Evolutionary conservation across 129 eudicot species (phyloP), one percentile per base, ranked within the genome.

Genomic region (Daucus carota): DNA sequence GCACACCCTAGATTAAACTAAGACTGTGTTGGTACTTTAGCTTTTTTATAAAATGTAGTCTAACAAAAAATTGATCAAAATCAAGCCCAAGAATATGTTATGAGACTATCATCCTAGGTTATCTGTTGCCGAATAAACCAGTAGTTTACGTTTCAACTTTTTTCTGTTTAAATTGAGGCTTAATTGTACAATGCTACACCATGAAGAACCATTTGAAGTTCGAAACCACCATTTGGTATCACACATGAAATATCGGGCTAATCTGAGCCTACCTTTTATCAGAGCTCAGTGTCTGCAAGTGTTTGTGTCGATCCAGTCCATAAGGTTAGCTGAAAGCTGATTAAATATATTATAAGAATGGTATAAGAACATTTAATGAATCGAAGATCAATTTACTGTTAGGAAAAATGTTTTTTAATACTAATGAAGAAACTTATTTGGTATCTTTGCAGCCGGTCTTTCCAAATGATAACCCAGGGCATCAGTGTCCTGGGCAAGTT

Each of bases 401-500:
- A n/a, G n/a, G n/a, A n/a, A n/a, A n/a, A n/a, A n/a, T n/a, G n/a
- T n/a, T 4, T 24, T 32, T 6, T 6, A 31, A 3, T 32, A 32
- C 34, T 17, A 31, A 28, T 38, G 14, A 34, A 18, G 44, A 67
- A 67, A 67, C 26, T 67, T 67, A 17, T 67, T 34, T 67, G 29
- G 46, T 36, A 9, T 77, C 75, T n/a, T 77, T 80, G 83, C 86
- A 90, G 98, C 89, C 80, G 69, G 77, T 72, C 73, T 48, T 24
- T 80, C 52, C 80, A 34, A 70, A 63, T 76, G 85, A 69, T 78
- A 87, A 45, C 1, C 17, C 70, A 48, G 73, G 72, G 29, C 16
- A 31, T 74, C 86, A 83, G 73, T 74, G 73, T 26, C 85, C 84
- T 77, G 86, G 84, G 54, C 87, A 87, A 84, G 92, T 86, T 75